Base-by-base conservation (phyloP, 352 stramenopile species). In the Halophytophthora polymorphica region DNA sequence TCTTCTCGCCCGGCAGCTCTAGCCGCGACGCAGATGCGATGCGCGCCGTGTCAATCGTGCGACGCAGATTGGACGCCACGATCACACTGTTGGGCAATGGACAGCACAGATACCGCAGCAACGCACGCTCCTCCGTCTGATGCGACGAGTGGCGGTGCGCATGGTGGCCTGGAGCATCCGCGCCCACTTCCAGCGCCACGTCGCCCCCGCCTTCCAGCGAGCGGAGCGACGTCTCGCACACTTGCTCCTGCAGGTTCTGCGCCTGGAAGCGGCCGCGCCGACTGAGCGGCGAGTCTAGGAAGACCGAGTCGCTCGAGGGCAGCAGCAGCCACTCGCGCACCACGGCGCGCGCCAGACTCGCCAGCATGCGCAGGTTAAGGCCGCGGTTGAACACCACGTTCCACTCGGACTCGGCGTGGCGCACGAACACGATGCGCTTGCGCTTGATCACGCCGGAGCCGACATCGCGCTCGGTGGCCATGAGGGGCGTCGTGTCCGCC, bases 311-410 rank as follows among this genome's bases (percentile, higher is more conserved):
- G 15, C 50, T 52, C 17, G 82, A 87, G 2, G 75, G 69, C 1
- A 88, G 58, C 61, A 90, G 45, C 13, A 88, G 65, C 66, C 79
- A 88, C 59, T 96, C 86, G 18, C 69, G 66, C 29, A 69, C 58
- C 6, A 91, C 53, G 0, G 84, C 70, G 21, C 69, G 77, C 4
- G 85, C 31, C 29, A 95, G 64, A 39, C 54, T 62, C 43, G 74
- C 48, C 6, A 81, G 37, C n/a, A 64, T 67, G 10, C 61, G 58
- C 38, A 70, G 66, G 51, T 69, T 72, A 2, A 83, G 22, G 31
- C 83, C 80, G 37, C 86, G 86, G 52, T 96, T 96, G 49, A 96
- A 96, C 33, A 94, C 64, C 44, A 86, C 73, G 58, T 96, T 96
- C 86, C 86, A 95, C 56, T 91, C 77, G 38, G 82, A 93, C 65